These are phyloP conservation scores for Anacardium occidentale DNA, from an alignment of 345 rosid species.

Conservation along the genomic window DNA sequence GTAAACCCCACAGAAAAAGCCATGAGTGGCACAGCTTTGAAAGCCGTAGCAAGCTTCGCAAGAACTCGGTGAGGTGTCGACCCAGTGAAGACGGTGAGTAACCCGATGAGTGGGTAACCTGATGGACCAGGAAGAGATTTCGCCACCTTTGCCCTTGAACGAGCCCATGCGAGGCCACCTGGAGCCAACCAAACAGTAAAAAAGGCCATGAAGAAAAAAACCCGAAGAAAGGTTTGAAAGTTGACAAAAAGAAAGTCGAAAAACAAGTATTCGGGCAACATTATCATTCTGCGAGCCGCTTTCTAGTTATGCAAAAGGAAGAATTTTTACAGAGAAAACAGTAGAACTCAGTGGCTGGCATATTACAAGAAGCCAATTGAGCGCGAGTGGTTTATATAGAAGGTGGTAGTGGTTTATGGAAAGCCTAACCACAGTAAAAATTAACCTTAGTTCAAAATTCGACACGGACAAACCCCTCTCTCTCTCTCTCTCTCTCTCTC, in stretches of 20 bases:
- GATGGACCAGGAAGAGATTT: conserved; percentile 58
- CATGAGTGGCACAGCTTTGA: conserved; percentile 49
- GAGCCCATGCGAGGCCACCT: conserved; percentile 70
- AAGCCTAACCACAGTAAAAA: conserved; percentile 8
- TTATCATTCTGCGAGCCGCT: neutral
- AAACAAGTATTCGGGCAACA: conserved; percentile 26
- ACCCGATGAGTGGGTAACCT: conserved; percentile 51
- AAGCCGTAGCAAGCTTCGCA: conserved; percentile 35
- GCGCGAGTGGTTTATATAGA: conserved; percentile 36
- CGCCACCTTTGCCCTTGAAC: conserved; percentile 15
- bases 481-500: too few species aligned
- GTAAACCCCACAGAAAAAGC: conserved; percentile 78
- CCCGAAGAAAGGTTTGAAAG: conserved; percentile 24
- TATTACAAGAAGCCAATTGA: conserved; percentile 14
- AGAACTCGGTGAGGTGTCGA: conserved; percentile 56
- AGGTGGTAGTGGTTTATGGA: conserved; percentile 7
- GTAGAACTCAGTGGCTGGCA: neutral
- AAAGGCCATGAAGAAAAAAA: conserved; percentile 24
- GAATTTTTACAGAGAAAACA: conserved; percentile 2
- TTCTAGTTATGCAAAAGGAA: neutral
- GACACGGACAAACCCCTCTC: too few species aligned
- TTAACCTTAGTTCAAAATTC: conserved; percentile 9
- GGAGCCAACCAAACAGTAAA: conserved; percentile 47
- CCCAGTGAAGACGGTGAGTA: conserved; percentile 37
- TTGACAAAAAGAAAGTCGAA: conserved; percentile 11